Evolutionary conservation across 768 basidiomycete species (phyloP).

Genomic region (Podaxis pistillaris): DNA sequence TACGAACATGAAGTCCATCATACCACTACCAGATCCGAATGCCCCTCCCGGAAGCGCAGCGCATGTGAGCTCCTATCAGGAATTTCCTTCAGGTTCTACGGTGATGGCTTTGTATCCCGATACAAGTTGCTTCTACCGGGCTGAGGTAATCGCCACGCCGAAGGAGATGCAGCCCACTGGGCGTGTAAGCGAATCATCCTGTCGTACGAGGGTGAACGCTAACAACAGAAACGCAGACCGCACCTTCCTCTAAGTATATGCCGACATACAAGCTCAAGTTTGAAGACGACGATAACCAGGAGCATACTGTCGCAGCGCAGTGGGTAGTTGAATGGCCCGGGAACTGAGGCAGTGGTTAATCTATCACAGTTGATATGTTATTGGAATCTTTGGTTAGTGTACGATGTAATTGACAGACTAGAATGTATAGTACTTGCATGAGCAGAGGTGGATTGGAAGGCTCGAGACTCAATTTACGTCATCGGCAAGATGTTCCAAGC

Average conservation of each 20-base stretch:
- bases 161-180: slow-evolving; percentile 36
- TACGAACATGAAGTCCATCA: slow-evolving; percentile 67
- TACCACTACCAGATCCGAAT: slow-evolving; percentile 76
- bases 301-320: slow-evolving; percentile 71
- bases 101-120: slow-evolving; percentile 91
- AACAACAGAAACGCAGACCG: slow-evolving; percentile 20
- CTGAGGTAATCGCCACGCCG: slow-evolving; percentile 76
- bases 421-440: slow-evolving; percentile 2
- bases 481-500: neutral
- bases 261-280: slow-evolving; percentile 79
- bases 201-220: neutral
- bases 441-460: neutral
- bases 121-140: slow-evolving; percentile 88
- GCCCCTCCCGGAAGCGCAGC: slow-evolving; percentile 56
- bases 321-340: slow-evolving; percentile 81
- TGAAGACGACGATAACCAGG: slow-evolving; percentile 86
- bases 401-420: slow-evolving; percentile 13
- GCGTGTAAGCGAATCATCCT: slow-evolving; percentile 26
- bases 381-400: slow-evolving; percentile 6
- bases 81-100: slow-evolving; percentile 66
- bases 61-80: slow-evolving; percentile 68
- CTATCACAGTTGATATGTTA: slow-evolving; percentile 10
- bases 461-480: neutral
- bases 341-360: neutral
- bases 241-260: slow-evolving; percentile 44